Evolutionary conservation across 345 rosid genomes (phyloP), one percentile per base, ranked within the genome.

Genomic region (Iberis pinnata): DNA sequence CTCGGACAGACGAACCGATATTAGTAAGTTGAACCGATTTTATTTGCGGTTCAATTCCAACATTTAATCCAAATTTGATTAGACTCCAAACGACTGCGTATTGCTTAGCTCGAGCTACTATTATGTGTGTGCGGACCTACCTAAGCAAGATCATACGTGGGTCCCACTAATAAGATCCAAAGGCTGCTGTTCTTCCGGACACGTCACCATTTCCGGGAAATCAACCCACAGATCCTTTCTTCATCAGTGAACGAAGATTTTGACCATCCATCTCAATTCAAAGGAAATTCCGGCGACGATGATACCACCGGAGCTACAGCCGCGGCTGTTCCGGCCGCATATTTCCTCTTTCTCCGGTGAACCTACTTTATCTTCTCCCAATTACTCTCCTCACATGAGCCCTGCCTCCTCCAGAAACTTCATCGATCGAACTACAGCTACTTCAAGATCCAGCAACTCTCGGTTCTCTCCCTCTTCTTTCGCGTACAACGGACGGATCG

Each of bases 271-370:
- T 55, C 53, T 18, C 61, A 12, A 47, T 10, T 33, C 44, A 8
- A 50, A 43, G 17, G 16, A 42, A 29, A 18, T 68, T 43, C 75
- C 78, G 79, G 76, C 70, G 75, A 80, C 59, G 61, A 88, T 88
- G 97, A 67, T 88, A 59, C 88, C 97, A 78, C 84, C 88, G 88
- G 95, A 82, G 80, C 79, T 88, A 45, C 88, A 88, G 61, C 25
- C 97, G 12, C 86, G 95, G 72, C 73, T 84, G 61, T 82, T 79
- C 79, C 95, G 90, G 43, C 90, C 96, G 11, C 82, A 82, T 75
- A 82, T 75, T 50, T 19, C 86, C 8, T 27, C 86, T 18, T 67
- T 78, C 58, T 27, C 67, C 39, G 64, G 71, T 40, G 68, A 75
- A 29, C 78, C 87, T 29, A 29, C 78, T 41, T 64, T 67, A 39